Base-by-base conservation (phyloP, 2,329 filamentous ascomycete species). In the Tolypocladium guangdongense region DNA sequence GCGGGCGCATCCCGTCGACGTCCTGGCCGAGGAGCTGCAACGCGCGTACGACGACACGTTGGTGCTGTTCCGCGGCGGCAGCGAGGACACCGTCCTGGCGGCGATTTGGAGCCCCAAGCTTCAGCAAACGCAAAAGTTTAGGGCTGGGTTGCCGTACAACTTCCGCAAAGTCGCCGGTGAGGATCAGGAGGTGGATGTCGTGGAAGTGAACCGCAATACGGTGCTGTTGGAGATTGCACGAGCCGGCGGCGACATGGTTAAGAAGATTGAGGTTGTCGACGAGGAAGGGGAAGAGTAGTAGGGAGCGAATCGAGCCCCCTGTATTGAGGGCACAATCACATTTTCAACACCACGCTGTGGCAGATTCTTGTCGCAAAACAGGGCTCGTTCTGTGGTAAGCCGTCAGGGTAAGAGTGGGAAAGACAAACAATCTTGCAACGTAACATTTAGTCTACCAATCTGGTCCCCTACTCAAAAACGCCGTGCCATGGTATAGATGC, bases 31-130 rank as follows among this genome's bases (percentile, higher is more conserved):
- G 18, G 88, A 93, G 62, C 72, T 97, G 14, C 74, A 82, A 57
- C 72, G 71, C 4, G 66, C 82, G 2, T 96, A 90, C 64, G 78
- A 78, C 4, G 78, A 84, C 37, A 80, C 82, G 3, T 72, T 95
- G 36, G 73, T 96, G 2, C 89, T 96, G 68, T 96, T 97, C 74
- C 79, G 84, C 58, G 85, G 90, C 35, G 75, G 89, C 1, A 73
- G 76, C 2, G 76, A 83, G 27, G 76, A 81, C 54, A 64, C 63
- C 22, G 66, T 81, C 8, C 75, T 87, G 16, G 77, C 77, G 2
- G 79, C 73, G 20, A 73, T 84, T 47, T 84, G 81, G 81, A 80
- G 78, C 52, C 78, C 79, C 2, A 73, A 73, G 57, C 59, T 81
- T 55, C 73, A 74, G 57, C 66, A 46, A 16, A 55, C 62, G 52